Evolutionary conservation across 306 rosid species (phyloP).

Genomic region (Glycyrrhiza uralensis): DNA sequence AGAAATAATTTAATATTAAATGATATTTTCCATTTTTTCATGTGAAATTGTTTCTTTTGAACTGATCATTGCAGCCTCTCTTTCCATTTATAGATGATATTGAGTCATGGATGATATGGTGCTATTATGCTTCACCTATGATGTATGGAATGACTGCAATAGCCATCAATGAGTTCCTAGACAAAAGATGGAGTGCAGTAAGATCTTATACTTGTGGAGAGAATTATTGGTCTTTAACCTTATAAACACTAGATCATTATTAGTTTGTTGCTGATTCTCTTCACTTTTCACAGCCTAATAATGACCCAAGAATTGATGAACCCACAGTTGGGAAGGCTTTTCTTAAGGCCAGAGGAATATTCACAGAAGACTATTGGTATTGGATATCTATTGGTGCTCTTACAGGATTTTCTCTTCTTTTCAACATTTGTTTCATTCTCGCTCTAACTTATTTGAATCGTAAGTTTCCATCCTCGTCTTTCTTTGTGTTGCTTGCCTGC

Average conservation of each 20-base stretch:
- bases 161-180: slow-evolving; percentile 77
- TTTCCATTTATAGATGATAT: slow-evolving; percentile 49
- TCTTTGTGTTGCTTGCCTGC: neutral
- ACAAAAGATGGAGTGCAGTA: slow-evolving; percentile 76
- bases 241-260: neutral
- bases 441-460: slow-evolving; percentile 64
- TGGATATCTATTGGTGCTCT: slow-evolving; percentile 74
- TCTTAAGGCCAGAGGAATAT: slow-evolving; percentile 58
- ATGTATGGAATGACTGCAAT: slow-evolving; percentile 92
- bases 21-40: neutral
- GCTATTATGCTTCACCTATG: slow-evolving; percentile 78
- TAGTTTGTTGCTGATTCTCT: slow-evolving; percentile 15
- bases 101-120: slow-evolving; percentile 81
- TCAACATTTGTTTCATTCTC: slow-evolving; percentile 45
- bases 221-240: neutral
- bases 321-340: slow-evolving; percentile 66
- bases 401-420: slow-evolving; percentile 52
- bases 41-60: neutral
- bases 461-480: slow-evolving; percentile 31
- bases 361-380: slow-evolving; percentile 53
- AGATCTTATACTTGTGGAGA: slow-evolving; percentile 21
- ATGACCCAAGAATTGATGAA: slow-evolving; percentile 31
- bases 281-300: slow-evolving; percentile 36
- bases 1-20: neutral
- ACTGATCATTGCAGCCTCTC: neutral